Base-by-base conservation (phyloP, 768 basidiomycete genomes). In the Steccherinum ochraceum region DNA sequence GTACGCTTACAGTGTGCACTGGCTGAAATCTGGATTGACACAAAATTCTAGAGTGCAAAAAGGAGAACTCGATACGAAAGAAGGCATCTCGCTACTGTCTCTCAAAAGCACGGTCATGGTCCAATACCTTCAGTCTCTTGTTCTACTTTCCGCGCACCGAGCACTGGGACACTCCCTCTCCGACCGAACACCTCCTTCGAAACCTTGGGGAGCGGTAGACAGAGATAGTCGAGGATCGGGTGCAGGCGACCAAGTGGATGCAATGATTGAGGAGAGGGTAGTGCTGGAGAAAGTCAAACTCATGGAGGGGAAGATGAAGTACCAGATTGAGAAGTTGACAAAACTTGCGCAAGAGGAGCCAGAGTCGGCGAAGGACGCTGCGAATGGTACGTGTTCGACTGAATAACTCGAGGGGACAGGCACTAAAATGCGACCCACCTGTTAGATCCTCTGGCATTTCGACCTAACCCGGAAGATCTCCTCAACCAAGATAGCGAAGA, bases 291-390 rank as follows among this genome's bases (percentile, higher is more conserved):
- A 96, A 70, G 76, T 87, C 45, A 85, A 86, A 52, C 76, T 81
- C 0, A 75, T 99, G 20, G 94, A 98, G 67, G 74, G 75, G 48
- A 84, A 89, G 61, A 87, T 99, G 78, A 81, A 79, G 45, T 97
- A 99, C 66, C 96, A 98, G 65, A 91, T 99, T 59, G 93, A 97
- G 58, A 97, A 98, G 64, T 79, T 99, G 16, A 79, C 94, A 23
- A 78, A 80, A 53, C 67, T 89, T 4, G 86, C 91, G 1, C 81
- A 85, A 51, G 84, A 88, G 57, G 70, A 75, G 2, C 55, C 67
- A 16, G 67, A 59, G 10, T 50, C 69, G 0, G 60, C 72, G 20
- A 67, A 72, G 55, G 69, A 63, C 46, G 67, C 72, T 12, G 67
- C 73, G 4, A 81, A 90, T 54, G 92, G 90, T 89, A 59, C 52